Conservation (phyloP, 208 protist species). For the Wallacemonas collosoma region DNA sequence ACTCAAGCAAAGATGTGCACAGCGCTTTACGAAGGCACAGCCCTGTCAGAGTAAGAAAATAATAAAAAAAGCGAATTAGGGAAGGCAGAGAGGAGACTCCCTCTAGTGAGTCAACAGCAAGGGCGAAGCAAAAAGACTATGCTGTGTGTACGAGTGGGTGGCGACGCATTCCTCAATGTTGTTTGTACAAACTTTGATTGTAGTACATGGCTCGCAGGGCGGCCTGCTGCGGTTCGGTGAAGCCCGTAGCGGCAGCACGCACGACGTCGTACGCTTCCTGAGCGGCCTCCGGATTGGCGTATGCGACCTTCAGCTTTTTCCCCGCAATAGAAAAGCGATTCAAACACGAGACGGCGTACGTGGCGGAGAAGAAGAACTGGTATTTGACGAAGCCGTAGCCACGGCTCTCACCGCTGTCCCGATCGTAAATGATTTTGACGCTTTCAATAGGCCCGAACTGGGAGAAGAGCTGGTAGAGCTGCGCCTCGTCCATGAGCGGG, state of each 20-base stretch:
- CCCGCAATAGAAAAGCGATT: slow-evolving; percentile 81
- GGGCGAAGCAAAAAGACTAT: no score
- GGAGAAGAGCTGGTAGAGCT: slow-evolving; percentile 71
- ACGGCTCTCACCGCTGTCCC: slow-evolving; percentile 69
- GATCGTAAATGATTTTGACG: slow-evolving; percentile 90
- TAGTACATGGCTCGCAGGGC: slow-evolving; percentile 69
- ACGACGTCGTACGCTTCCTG: slow-evolving; percentile 62
- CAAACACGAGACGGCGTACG: slow-evolving; percentile 75
- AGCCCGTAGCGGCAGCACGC: slow-evolving; percentile 38
- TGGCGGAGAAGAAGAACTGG: slow-evolving; percentile 76
- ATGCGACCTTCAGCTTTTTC: slow-evolving; percentile 87
- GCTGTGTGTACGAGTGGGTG: no score
- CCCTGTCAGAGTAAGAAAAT: no score
- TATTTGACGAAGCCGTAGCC: slow-evolving; percentile 93
- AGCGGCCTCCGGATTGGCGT: slow-evolving; percentile 67
- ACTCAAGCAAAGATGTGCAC: no score
- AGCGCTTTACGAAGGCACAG: no score
- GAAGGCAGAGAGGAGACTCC: no score
- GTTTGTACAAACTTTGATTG: slow-evolving; percentile 56
- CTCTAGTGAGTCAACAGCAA: no score
- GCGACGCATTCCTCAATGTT: slow-evolving; percentile 3
- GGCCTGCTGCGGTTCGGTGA: slow-evolving; percentile 61
- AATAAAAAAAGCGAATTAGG: no score
- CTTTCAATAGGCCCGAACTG: slow-evolving; percentile 87
- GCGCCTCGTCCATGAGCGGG: slow-evolving; percentile 72